Conservation (phyloP, 345 rosid genomes). For the Brassica napus region Da-Ae NC_063452.1:61627001-61627500, state of each 20-base stretch:
- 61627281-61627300: not conserved
- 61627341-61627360: not conserved
- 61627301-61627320: conserved; percentile 4
- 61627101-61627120: conserved; percentile 10
- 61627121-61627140: conserved; percentile 1
- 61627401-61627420: conserved; percentile 98
- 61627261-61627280: conserved; percentile 7
- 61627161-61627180: not conserved
- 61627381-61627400: conserved; percentile 90
- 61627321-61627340: not conserved
- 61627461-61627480: conserved; percentile 89
- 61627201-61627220: not conserved
- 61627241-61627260: conserved; percentile 10
- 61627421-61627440: conserved; percentile 76
- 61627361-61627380: conserved; percentile 4
- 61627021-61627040: not conserved
- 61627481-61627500: conserved; percentile 87
- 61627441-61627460: conserved; percentile 91
- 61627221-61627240: not conserved
- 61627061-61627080: not conserved
- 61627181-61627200: not conserved
- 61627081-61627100: conserved; percentile 25
- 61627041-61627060: not conserved
- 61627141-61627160: not conserved
- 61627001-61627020: conserved; percentile 17